Percentiles rank a stretch among this genome's conserved stretches.
phyloP scores from a whole-genome alignment of 2,329 filamentous ascomycete genomes.

The Alternaria atra region DNA sequence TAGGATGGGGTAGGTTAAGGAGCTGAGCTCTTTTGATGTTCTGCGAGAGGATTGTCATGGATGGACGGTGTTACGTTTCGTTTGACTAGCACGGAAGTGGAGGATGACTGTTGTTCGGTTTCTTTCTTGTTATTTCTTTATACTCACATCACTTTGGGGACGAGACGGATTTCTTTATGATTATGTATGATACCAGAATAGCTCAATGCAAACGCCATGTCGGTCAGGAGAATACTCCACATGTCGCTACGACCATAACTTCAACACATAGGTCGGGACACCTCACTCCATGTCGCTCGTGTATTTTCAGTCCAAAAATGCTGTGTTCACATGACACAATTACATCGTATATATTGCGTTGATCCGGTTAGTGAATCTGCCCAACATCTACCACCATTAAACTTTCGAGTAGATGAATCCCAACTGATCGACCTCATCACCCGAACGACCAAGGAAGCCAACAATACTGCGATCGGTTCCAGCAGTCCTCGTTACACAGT shows the following conservation, averaged over 20 bases:
- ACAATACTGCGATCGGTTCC: conserved; percentile 62
- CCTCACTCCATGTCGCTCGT: neutral
- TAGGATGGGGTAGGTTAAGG: neutral
- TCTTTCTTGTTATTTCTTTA: neutral
- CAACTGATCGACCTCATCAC: conserved; percentile 66
- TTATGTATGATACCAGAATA: neutral
- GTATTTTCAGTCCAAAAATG: neutral
- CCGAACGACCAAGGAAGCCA: conserved; percentile 62
- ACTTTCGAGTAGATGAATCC: conserved; percentile 47
- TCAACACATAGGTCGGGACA: neutral
- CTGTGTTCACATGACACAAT: neutral
- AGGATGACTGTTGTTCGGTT: neutral
- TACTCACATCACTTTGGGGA: neutral
- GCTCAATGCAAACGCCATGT: neutral
- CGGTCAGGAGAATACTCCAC: neutral
- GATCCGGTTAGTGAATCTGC: no score
- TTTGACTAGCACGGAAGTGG: neutral
- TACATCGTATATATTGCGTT: neutral
- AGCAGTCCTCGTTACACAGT: conserved; percentile 60
- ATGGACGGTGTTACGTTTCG: neutral
- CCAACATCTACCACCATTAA: neutral
- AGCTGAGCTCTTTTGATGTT: neutral
- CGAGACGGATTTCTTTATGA: neutral
- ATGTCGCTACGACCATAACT: neutral
- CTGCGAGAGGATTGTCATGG: neutral